Conservation (phyloP, 2,329 filamentous ascomycete species). For the Lasiodiplodia gonubiensis region DNA sequence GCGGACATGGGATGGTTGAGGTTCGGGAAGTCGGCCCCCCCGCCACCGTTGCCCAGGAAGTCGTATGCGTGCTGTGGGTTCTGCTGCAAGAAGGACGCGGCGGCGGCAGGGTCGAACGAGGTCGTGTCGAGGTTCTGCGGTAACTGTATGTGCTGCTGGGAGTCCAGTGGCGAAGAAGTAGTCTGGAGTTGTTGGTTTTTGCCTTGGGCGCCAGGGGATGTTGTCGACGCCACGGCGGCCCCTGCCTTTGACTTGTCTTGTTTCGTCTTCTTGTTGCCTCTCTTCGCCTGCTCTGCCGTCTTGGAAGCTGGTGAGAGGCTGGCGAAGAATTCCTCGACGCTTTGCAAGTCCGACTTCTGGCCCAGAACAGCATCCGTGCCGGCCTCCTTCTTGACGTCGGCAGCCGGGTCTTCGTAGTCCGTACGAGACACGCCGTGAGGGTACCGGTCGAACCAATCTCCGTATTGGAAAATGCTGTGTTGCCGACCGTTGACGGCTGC, state of each 20-base stretch:
- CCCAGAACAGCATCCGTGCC: constrained; percentile 88
- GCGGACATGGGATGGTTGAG: constrained; percentile 65
- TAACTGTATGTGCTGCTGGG: constrained; percentile 29
- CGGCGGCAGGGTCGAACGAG: constrained; percentile 41
- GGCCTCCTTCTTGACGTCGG: constrained; percentile 72
- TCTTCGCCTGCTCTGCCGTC: constrained; percentile 40
- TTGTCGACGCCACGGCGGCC: not conserved
- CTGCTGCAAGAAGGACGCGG: constrained; percentile 39
- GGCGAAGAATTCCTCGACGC: constrained; percentile 92
- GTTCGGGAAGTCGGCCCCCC: constrained; percentile 1
- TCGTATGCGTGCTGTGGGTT: constrained; percentile 23
- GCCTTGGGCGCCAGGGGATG: constrained; percentile 33
- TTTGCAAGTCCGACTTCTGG: constrained; percentile 88
- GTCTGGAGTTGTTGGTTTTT: constrained; percentile 53
- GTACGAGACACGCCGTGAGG: constrained; percentile 86
- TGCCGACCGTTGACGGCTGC: constrained; percentile 37
- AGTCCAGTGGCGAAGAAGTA: not conserved
- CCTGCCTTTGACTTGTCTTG: constrained; percentile 9
- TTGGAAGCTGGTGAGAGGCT: constrained; percentile 69
- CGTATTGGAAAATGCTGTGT: constrained; percentile 81
- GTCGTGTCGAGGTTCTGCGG: constrained; percentile 37
- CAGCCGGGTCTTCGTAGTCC: constrained; percentile 79
- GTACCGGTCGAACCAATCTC: constrained; percentile 96
- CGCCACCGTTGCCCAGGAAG: constrained; percentile 11
- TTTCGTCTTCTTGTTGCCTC: constrained; percentile 29